Evolutionary conservation across 805 yeast genomes (phyloP).

Genomic region (Saturnispora dispora): DNA sequence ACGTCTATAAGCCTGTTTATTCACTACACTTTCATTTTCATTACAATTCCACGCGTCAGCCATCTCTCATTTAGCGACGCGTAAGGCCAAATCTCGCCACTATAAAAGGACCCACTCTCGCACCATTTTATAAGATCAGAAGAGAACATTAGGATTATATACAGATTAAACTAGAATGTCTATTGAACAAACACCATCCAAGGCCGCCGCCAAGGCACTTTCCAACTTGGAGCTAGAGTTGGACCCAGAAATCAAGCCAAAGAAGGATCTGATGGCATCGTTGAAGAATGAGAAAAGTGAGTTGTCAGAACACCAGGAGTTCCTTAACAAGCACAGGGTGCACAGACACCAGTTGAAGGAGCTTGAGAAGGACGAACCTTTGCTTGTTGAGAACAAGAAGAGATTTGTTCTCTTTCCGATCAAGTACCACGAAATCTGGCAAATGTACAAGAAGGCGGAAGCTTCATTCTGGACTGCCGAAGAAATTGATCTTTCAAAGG

Average conservation of each 20-base stretch:
- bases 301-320: constrained; percentile 38
- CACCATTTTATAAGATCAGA: not conserved
- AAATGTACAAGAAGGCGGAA: constrained; percentile 97
- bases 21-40: not conserved
- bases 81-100: not conserved
- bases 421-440: constrained; percentile 97
- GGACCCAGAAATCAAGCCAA: constrained; percentile 22
- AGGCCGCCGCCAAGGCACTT: constrained; percentile 50
- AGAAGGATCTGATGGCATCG: constrained; percentile 27
- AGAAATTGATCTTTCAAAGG: constrained; percentile 93
- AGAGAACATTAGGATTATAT: not conserved
- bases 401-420: constrained; percentile 94
- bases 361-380: constrained; percentile 80
- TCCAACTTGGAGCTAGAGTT: constrained; percentile 40
- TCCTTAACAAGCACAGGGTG: constrained; percentile 51
- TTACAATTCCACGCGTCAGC: not conserved
- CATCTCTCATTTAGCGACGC: not conserved
- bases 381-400: constrained; percentile 72
- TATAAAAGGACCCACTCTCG: not conserved
- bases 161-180: constrained; percentile 29
- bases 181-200: constrained; percentile 62
- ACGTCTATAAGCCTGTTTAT: not conserved
- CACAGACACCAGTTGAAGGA: constrained; percentile 70
- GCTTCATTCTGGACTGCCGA: constrained; percentile 99
- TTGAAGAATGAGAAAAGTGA: constrained; percentile 16